Base-by-base conservation (phyloP, 2,329 filamentous ascomycete genomes). In the Huntiella savannae region DNA sequence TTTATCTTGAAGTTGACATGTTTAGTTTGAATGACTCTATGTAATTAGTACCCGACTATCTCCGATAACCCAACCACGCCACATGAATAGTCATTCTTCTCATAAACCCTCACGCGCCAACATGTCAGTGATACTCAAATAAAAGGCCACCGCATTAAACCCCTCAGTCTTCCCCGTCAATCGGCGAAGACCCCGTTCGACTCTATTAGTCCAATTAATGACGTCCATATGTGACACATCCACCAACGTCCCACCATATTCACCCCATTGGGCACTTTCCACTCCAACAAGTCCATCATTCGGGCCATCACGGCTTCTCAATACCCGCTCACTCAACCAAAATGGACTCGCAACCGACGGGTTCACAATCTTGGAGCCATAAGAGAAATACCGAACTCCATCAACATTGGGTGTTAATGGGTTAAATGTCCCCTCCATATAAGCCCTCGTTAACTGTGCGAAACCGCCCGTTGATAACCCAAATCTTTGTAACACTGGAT, bases 211-310 rank as follows among this genome's bases (percentile, higher is more conserved):
- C 76, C 76, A 80, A 58, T 80, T 79, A 52, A 80, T 79, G 45
- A 79, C 57, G 53, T 79, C 75, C 19, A 79, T 58, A 54, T 80
- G 76, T 53, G 69, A 77, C 5, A 78, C 74, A 1, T 65, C 68
- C 4, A 76, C 59, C 48, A 80, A 56, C 1, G 76, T 79, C 3
- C 76, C 76, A 54, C 75, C 71, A 56, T 80, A 79, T 7, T 63
- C 64, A 5, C 76, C 76, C 74, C 75, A 79, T 49, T 63, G 63
- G 40, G 71, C 70, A 54, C 75, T 79, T 43, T 63, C 60, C 8
- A 79, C 73, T 55, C 73, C 85, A 10, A 80, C 76, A n/a, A 80
- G 61, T 1, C 76, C 76, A 53, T 80, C 76, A 52, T 80, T 80
- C 12, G 70, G 63, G 0, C 76, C 76, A 54, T 79, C 75, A 0